phyloP scores from a whole-genome alignment of 2,329 filamentous ascomycete genomes.

The Chrysoporthe austroafricana region DNA sequence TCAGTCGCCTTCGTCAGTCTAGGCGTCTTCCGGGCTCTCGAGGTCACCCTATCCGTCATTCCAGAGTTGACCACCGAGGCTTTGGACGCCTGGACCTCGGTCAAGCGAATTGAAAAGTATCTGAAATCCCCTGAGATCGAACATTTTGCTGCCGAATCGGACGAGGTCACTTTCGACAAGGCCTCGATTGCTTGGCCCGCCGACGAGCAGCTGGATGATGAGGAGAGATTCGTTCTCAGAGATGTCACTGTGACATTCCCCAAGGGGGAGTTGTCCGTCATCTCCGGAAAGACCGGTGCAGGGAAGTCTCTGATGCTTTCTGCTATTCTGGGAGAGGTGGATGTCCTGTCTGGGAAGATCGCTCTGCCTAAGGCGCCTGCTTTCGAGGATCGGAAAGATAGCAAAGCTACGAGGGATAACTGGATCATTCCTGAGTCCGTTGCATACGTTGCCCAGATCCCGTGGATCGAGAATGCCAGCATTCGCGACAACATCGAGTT shows the following conservation, averaged over 20 bases:
- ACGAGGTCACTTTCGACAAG: constrained; percentile 66
- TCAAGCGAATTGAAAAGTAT: constrained; percentile 73
- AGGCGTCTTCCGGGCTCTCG: constrained; percentile 73
- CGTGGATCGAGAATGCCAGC: constrained; percentile 84
- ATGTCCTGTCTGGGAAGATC: constrained; percentile 67
- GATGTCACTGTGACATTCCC: constrained; percentile 71
- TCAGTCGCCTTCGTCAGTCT: constrained; percentile 81
- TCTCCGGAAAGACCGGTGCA: constrained; percentile 77
- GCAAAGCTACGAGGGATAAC: constrained; percentile 62
- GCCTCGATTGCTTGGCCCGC: constrained; percentile 77
- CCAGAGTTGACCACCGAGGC: constrained; percentile 74
- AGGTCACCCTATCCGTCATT: constrained; percentile 70
- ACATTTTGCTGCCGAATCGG: constrained; percentile 55
- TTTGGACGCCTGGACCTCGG: constrained; percentile 74
- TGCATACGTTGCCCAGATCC: constrained; percentile 78
- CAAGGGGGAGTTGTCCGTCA: constrained; percentile 68
- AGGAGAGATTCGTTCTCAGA: constrained; percentile 66
- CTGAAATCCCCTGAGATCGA: constrained; percentile 68
- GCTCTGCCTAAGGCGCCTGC: constrained; percentile 55
- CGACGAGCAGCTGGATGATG: constrained; percentile 60
- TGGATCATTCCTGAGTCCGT: constrained; percentile 73
- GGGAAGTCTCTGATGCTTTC: constrained; percentile 78
- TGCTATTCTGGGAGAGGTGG: constrained; percentile 75
- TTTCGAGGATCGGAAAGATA: constrained; percentile 61
- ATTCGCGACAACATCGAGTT: constrained; percentile 81